These are phyloP conservation scores for Lepraria neglecta DNA, from an alignment of 495 filamentous ascomycete species.

Conservation along the genomic window DNA sequence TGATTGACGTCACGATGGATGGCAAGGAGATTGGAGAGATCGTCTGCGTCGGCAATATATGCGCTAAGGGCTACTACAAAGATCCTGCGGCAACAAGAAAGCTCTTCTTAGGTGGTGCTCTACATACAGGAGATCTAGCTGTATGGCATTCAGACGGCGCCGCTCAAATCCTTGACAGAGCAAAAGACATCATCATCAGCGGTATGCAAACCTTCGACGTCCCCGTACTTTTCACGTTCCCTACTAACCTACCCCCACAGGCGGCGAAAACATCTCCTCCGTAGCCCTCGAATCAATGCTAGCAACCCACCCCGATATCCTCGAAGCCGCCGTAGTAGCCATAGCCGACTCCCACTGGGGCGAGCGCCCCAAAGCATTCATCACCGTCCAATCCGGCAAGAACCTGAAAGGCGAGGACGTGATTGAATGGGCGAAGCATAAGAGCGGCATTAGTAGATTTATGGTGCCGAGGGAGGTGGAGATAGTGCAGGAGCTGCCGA, in stretches of 20 bases:
- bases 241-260: conserved; percentile 38
- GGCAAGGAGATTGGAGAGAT: conserved; percentile 93
- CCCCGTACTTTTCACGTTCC: not conserved
- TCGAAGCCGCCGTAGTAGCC: conserved; percentile 89
- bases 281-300: conserved; percentile 89
- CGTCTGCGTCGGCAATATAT: conserved; percentile 86
- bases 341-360: conserved; percentile 90
- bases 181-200: conserved; percentile 97
- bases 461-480: conserved; percentile 96
- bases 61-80: conserved; percentile 85
- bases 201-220: conserved; percentile 46
- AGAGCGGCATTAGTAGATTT: conserved; percentile 77
- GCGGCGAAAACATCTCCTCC: conserved; percentile 94
- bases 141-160: conserved; percentile 87
- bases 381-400: conserved; percentile 67
- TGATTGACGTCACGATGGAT: conserved; percentile 71
- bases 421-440: conserved; percentile 76
- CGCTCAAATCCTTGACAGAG: conserved; percentile 85
- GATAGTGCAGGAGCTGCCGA: conserved; percentile 79
- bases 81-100: conserved; percentile 80
- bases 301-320: conserved; percentile 77
- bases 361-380: conserved; percentile 86
- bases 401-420: conserved; percentile 60
- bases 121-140: conserved; percentile 86
- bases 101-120: conserved; percentile 78